Base-by-base conservation (phyloP, 208 protist genomes). In the Strigomonas galati region DNA sequence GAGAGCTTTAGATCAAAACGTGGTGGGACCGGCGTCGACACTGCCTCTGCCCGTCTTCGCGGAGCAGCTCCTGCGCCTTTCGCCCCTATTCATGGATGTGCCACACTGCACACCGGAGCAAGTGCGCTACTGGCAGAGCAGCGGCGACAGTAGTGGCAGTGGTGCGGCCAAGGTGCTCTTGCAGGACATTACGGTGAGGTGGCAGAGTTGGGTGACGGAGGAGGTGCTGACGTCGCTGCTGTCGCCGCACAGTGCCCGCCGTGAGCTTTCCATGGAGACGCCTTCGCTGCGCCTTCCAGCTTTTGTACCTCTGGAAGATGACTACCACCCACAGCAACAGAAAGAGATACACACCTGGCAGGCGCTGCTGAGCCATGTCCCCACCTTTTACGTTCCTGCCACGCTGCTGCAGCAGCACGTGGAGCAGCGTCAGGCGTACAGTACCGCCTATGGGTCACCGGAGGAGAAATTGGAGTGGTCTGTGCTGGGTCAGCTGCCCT, bases 371-470 rank as follows among this genome's bases (percentile, higher is more conserved):
- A 1, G 40, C 9, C n/a, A 27, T 3, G 31, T 67, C 12, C 62
- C 62, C 26, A 58, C 48, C 15, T 67, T 58, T 57, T 67, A 48
- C 49, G 62, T 67, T 28, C 62, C 62, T 14, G 19, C 28, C 14
- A 2, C 30, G 15, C n/a, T 27, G 48, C 23, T 58, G 31, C 32
- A 21, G 23, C 30, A 48, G 5, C 26, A 51, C 0, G 19, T 58
- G 1, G 28, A 67, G 23, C 1, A 28, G 12, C 21, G 12, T 46
- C 10, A 46, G 40, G 40, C 40, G 40, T 19, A 15, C 40, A 17
- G 40, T 43, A 28, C 3, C 43, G 31, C 19, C 32, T 55, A 19
- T 37, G 21, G n/a, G 35, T 21, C 27, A 21, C 4, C 40, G 24
- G 32, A 23, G 6, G 27, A 48, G 12, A 32, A 31, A 31, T 15